A percentile compares a stretch with the other conserved stretches of the same genome.
Conservation (phyloP, 176 grass and related monocot genomes). For the Zea luxurians region DNA sequence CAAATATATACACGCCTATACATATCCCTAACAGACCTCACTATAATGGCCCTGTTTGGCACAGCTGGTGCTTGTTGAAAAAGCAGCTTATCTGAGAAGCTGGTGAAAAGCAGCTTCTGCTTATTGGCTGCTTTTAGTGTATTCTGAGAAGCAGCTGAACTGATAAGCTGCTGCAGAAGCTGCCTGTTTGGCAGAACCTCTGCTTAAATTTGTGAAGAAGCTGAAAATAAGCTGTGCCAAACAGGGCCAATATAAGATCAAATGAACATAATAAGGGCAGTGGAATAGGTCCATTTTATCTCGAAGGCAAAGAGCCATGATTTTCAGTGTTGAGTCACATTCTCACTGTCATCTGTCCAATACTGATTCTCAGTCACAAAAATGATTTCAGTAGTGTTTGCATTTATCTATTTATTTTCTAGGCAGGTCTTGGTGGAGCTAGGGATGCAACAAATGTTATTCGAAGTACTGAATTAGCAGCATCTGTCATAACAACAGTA, state of each 20-base stretch:
- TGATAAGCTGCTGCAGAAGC: too few species aligned
- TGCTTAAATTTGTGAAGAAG: too few species aligned
- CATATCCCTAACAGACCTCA: too few species aligned
- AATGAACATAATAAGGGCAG: not conserved
- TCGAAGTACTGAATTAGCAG: slow-evolving; percentile 67
- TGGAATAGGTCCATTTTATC: not conserved
- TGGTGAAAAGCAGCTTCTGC: too few species aligned
- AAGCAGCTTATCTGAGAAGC: too few species aligned
- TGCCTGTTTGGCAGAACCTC: too few species aligned
- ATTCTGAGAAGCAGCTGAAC: too few species aligned
- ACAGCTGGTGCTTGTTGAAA: too few species aligned
- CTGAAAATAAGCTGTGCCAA: too few species aligned
- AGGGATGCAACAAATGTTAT: slow-evolving; percentile 98
- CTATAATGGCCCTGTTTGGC: too few species aligned
- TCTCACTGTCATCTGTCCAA: not conserved
- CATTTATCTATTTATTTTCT: slow-evolving; percentile 34
- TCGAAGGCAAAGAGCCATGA: not conserved
- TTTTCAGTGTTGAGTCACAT: not conserved
- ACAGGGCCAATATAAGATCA: not conserved
- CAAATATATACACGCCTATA: too few species aligned
- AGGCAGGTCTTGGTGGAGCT: slow-evolving; percentile 94
- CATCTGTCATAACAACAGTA: slow-evolving; percentile 82
- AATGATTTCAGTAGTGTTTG: not conserved
- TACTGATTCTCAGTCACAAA: not conserved
- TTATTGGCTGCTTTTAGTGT: too few species aligned